Percentiles rank a stretch among this genome's conserved stretches.
phyloP scores from a whole-genome alignment of 176 grass and related monocot genomes.

The Carex littledalei region DNA sequence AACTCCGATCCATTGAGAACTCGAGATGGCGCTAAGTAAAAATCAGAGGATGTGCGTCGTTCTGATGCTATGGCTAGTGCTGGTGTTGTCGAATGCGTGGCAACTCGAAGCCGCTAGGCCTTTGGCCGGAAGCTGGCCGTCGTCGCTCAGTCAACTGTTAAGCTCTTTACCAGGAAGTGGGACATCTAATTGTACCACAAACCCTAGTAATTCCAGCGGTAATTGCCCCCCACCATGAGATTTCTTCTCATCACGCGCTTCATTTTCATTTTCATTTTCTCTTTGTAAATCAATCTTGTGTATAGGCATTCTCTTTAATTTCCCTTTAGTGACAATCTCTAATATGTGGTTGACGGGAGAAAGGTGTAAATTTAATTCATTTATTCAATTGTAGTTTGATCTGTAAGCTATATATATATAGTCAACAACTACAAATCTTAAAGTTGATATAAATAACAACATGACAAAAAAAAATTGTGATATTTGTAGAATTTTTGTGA shows the following conservation, averaged over 20 bases:
- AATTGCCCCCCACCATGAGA: not conserved
- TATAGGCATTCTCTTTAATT: not conserved
- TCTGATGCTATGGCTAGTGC: not conserved
- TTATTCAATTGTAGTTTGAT: not conserved
- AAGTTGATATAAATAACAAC: not conserved
- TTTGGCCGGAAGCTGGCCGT: slow-evolving; percentile 1
- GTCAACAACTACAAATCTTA: not conserved
- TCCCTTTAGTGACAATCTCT: not conserved
- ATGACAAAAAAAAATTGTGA: not conserved
- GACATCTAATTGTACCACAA: not conserved
- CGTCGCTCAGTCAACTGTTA: not conserved
- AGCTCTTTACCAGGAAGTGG: not conserved
- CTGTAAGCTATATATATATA: not conserved
- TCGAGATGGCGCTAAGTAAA: not conserved
- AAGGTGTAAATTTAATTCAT: not conserved
- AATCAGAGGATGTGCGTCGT: not conserved
- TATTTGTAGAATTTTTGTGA: too few species aligned
- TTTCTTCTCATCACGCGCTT: not conserved
- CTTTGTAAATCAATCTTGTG: not conserved
- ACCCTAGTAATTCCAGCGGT: not conserved
- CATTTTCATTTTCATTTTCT: not conserved
- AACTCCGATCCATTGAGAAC: too few species aligned
- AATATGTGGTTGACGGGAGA: not conserved
- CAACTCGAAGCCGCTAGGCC: not conserved
- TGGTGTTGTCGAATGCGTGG: not conserved